Conservation (phyloP, 768 basidiomycete genomes). For the Podaxis sp. region DNA sequence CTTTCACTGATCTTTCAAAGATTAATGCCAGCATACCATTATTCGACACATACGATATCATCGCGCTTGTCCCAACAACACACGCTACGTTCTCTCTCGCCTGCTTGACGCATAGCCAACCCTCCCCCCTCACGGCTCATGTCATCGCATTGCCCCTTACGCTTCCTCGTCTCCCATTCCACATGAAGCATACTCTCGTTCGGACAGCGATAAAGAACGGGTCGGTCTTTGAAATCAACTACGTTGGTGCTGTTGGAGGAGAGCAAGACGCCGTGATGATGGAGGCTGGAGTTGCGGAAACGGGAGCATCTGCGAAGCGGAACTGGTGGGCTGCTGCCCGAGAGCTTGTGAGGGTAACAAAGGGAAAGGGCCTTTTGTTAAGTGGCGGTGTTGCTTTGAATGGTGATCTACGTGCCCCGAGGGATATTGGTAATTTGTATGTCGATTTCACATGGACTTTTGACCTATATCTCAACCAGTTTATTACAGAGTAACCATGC, state of each 20-base stretch:
- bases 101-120: constrained; percentile 76
- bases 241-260: constrained; percentile 70
- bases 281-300: constrained; percentile 50
- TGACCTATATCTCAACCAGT: not conserved
- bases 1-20: constrained; percentile 34
- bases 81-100: constrained; percentile 72
- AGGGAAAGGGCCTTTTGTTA: constrained; percentile 74
- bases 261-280: constrained; percentile 49
- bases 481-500: constrained; percentile 53
- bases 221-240: constrained; percentile 79
- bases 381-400: constrained; percentile 65
- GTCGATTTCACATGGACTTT: constrained; percentile 22
- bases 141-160: constrained; percentile 81
- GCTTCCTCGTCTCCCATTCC: constrained; percentile 73
- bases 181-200: constrained; percentile 81
- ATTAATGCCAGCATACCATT: constrained; percentile 66
- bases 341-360: constrained; percentile 78
- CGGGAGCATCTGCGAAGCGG: constrained; percentile 56
- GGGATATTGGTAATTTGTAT: constrained; percentile 77
- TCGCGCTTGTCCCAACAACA: constrained; percentile 76
- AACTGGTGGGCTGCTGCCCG: constrained; percentile 85
- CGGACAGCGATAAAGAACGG: constrained; percentile 82
- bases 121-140: constrained; percentile 76
- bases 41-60: constrained; percentile 70
- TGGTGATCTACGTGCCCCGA: constrained; percentile 66